phyloP scores from a whole-genome alignment of 352 stramenopile genomes.

The Phytophthora europaea region DNA sequence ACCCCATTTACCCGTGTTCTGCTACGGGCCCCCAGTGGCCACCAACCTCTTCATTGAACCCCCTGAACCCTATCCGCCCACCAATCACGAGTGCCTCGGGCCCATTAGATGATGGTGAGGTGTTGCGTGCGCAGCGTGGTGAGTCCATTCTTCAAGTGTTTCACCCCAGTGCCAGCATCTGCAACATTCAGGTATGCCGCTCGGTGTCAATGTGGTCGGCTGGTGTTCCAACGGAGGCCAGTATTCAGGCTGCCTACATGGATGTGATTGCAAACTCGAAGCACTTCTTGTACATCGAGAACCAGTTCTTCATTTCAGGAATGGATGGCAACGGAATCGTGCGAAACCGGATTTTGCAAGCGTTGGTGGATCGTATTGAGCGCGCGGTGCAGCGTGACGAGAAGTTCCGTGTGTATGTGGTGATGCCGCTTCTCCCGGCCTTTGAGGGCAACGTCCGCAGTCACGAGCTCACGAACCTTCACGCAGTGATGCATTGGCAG shows the following conservation, averaged over 20 bases:
- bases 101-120: slow-evolving; percentile 54
- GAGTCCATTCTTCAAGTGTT: slow-evolving; percentile 74
- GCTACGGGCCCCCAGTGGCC: slow-evolving; percentile 42
- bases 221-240: slow-evolving; percentile 82
- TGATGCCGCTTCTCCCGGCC: slow-evolving; percentile 87
- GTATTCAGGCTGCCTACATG: slow-evolving; percentile 88
- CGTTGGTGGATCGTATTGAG: slow-evolving; percentile 85
- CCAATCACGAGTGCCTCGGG: slow-evolving; percentile 22
- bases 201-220: slow-evolving; percentile 91
- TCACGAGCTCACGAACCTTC: slow-evolving; percentile 86
- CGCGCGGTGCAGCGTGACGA: slow-evolving; percentile 78
- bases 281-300: slow-evolving; percentile 94
- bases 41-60: slow-evolving; percentile 37
- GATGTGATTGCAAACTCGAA: slow-evolving; percentile 84
- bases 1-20: slow-evolving; percentile 47
- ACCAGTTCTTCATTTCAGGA: slow-evolving; percentile 94
- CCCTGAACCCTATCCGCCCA: slow-evolving; percentile 42
- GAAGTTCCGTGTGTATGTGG: slow-evolving; percentile 85
- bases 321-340: slow-evolving; percentile 81
- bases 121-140: slow-evolving; percentile 69
- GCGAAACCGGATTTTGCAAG: slow-evolving; percentile 85
- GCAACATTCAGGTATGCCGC: slow-evolving; percentile 85
- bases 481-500: slow-evolving; percentile 92
- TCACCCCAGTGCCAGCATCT: slow-evolving; percentile 79
- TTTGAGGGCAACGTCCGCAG: slow-evolving; percentile 89